Base-by-base conservation (phyloP, 2,329 filamentous ascomycete genomes). In the Clonostachys rhizophaga region DNA sequence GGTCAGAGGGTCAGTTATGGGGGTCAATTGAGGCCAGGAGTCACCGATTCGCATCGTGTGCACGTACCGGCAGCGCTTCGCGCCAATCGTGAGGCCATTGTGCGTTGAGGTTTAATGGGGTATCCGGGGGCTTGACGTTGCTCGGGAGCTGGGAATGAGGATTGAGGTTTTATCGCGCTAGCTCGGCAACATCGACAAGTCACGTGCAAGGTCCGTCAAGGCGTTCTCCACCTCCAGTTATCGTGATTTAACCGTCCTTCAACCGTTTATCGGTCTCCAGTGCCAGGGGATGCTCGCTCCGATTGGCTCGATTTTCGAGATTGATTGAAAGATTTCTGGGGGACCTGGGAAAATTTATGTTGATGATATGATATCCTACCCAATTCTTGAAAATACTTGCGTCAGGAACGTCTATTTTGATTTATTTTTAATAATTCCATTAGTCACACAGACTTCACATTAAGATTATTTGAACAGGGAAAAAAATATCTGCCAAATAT, bases 71-170 rank as follows among this genome's bases (percentile, higher is more conserved):
- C 78, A 77, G 91, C 90, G 82, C 85, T 91, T 83, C 89, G 91
- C 83, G 87, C 90, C 79, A 97, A 83, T 81, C 91, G 90, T 75
- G 90, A 96, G 81, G 92, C 92, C 92, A 97, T 97, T 87, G 79
- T 88, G 81, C 72, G 70, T 75, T 78, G 71, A 73, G 66, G 74
- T 70, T 73, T 70, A 72, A 74, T 75, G 76, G 67, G 69, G 66
- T 72, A 67, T 65, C 66, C 66, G 64, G 57, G 63, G 57, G 63
- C 64, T 69, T 68, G 62, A 66, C 67, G 67, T 66, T 72, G 65
- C 62, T 65, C 58, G 61, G 67, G 64, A 68, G 67, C 68, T 73
- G 64, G 58, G 63, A 61, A 61, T 67, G 65, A 66, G 62, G 62
- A 63, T 66, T 73, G 72, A 74, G 68, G 72, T 74, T 76, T 77